phyloP scores from a whole-genome alignment of 2,329 filamentous ascomycete genomes.

The Verticillium zaregamsianum region DNA sequence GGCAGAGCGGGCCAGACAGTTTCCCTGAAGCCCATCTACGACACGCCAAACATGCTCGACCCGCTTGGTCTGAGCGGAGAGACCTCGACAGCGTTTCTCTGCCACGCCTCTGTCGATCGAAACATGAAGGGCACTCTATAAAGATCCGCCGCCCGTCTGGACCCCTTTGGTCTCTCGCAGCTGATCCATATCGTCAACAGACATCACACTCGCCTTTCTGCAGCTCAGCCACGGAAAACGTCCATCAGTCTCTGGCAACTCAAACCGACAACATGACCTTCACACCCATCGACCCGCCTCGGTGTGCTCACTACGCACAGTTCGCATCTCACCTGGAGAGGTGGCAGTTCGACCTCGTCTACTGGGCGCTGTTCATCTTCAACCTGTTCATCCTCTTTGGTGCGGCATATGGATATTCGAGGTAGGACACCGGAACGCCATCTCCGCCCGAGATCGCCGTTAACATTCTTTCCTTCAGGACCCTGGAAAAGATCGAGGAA shows the following conservation, averaged over 20 bases:
- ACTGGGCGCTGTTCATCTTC: slow-evolving; percentile 40
- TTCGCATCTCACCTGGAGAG: slow-evolving; percentile 38
- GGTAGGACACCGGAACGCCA: slow-evolving; percentile 21
- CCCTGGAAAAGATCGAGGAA: slow-evolving; percentile 31
- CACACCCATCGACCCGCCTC: slow-evolving; percentile 18
- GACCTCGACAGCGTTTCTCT: neutral
- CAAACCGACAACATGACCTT: slow-evolving; percentile 3
- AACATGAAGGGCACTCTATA: neutral
- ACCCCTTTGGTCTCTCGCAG: neutral
- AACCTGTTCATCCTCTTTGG: slow-evolving; percentile 41
- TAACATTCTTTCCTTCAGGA: slow-evolving; percentile 12
- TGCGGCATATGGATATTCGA: slow-evolving; percentile 35
- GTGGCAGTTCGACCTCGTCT: slow-evolving; percentile 39
- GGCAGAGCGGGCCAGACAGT: neutral
- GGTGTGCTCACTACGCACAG: slow-evolving; percentile 35
- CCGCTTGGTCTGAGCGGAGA: neutral
- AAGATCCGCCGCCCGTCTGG: neutral
- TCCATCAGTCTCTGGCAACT: neutral
- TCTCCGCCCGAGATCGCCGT: neutral
- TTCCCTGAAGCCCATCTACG: neutral
- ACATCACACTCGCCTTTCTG: neutral
- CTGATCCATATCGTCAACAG: neutral
- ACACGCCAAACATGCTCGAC: neutral
- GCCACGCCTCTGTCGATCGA: neutral
- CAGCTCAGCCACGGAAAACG: neutral